Base-by-base conservation (phyloP, 129 eudicot genomes). In the Chrysanthemum seticuspe region DNA sequence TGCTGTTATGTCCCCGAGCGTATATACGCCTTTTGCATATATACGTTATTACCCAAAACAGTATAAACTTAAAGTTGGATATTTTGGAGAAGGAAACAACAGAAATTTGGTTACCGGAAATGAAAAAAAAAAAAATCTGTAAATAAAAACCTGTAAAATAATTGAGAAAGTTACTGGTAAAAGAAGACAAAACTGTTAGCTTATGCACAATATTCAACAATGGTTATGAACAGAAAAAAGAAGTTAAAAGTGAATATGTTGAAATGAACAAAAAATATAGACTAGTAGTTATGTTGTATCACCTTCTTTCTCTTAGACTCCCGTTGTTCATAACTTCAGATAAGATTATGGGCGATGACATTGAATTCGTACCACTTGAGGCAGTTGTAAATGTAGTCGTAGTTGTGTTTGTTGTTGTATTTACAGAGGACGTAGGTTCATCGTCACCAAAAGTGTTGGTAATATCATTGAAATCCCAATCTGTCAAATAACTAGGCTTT, bases 401-500 rank as follows among this genome's bases (percentile, higher is more conserved):
- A 0, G 40, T 25, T 48, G 76, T 71, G 10, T 27, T 25, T 48
- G 76, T 71, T 6, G 69, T 59, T 66, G 65, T 31, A 16, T 21
- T 23, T 77, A 18, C 67, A 50, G 73, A 72, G 18, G 74, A 56
- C 44, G 34, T 65, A 3, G 73, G 74, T 60, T 70, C 85, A 1
- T 69, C 78, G 11, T 76, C 74, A 76, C 68, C 5, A 60, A 81
- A 85, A 49, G 73, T 86, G 16, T 83, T 79, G 75, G 83, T 78
- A 0, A 65, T 59, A 76, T 87, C 97, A 45, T 45, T 85, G 62
- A 87, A 90, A 31, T 80, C 83, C 87, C 90, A 90, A 74, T 85
- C 96, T 1, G 88, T 81, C 40, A 90, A 52, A 68, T 90, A 87
- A 21, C 91, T 80, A 8, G 96, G 96, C 75, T 77, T 83, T 72